Percentiles rank a stretch among this genome's conserved stretches.
Evolutionary conservation across 78 protist species (phyloP).

Genomic region (Reticulomyxa filosa): DNA sequence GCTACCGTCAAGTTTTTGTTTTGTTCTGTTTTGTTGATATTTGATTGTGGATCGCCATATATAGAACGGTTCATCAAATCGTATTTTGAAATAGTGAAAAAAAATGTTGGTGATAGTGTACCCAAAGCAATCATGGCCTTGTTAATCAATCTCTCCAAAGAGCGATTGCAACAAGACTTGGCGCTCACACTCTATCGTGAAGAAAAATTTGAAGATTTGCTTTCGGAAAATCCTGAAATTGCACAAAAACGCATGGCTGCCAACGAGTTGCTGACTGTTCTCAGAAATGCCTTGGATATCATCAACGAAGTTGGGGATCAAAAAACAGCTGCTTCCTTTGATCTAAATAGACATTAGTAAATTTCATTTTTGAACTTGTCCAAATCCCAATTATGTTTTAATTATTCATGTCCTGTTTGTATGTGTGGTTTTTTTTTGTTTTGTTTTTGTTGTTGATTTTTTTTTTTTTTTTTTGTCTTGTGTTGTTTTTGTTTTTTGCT

Average conservation of each 20-base stretch:
- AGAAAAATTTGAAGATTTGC: conserved; percentile 4
- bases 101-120: conserved; percentile 58
- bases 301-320: not conserved
- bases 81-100: conserved; percentile 54
- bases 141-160: conserved; percentile 54
- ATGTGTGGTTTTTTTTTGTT: no score
- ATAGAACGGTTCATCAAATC: conserved; percentile 27
- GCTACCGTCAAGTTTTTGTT: no score
- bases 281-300: not conserved
- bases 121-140: conserved; percentile 85
- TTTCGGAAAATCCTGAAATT: not conserved
- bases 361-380: no score
- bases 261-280: not conserved
- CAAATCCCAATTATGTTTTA: no score
- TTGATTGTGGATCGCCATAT: no score
- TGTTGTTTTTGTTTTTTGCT: no score
- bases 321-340: no score
- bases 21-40: no score
- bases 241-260: not conserved
- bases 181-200: conserved; percentile 4
- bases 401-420: no score
- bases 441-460: no score
- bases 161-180: conserved; percentile 10
- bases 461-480: no score
- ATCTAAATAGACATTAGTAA: no score